Conservation (phyloP, 176 grass and related monocot genomes). For the Aegilops umbellulata region DNA sequence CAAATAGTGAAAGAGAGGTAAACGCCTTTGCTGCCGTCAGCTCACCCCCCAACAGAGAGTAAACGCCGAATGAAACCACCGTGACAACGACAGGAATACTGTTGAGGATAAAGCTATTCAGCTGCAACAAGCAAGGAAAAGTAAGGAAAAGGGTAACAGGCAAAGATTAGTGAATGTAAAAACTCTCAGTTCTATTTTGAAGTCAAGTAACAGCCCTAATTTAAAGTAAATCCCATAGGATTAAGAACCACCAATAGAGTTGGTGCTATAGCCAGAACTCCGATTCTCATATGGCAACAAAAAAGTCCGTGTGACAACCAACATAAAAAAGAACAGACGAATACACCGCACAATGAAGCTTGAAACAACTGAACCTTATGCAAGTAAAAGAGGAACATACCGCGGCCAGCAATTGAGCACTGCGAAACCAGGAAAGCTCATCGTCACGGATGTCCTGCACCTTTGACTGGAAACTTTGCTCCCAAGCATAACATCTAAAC, state of each 20-base stretch:
- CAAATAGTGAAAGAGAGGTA: conserved; percentile 94
- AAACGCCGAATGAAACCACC: conserved; percentile 88
- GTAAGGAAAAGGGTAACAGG: conserved; percentile 1
- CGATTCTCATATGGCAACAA: background rate
- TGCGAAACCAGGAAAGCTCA: conserved; percentile 96
- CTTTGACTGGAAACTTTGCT: conserved; percentile 97
- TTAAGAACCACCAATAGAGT: background rate
- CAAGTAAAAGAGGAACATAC: conserved; percentile 49
- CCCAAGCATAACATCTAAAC: conserved; percentile 95
- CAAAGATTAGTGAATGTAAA: background rate
- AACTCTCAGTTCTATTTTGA: conserved; percentile 7
- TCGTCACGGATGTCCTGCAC: conserved; percentile 90
- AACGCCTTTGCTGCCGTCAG: conserved; percentile 98
- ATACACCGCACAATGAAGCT: conserved; percentile 18
- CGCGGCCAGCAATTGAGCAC: conserved; percentile 80
- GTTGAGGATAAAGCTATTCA: conserved; percentile 97
- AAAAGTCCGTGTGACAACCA: background rate
- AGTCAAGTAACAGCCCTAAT: background rate
- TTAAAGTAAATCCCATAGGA: background rate
- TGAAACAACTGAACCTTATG: background rate
- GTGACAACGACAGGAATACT: conserved; percentile 91
- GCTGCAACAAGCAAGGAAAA: conserved; percentile 58
- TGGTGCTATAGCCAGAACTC: background rate
- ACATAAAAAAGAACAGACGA: background rate
- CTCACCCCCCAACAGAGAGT: conserved; percentile 86